Evolutionary conservation across 768 basidiomycete genomes (phyloP).

Genomic region (Pleurotus cornucopiae): DNA sequence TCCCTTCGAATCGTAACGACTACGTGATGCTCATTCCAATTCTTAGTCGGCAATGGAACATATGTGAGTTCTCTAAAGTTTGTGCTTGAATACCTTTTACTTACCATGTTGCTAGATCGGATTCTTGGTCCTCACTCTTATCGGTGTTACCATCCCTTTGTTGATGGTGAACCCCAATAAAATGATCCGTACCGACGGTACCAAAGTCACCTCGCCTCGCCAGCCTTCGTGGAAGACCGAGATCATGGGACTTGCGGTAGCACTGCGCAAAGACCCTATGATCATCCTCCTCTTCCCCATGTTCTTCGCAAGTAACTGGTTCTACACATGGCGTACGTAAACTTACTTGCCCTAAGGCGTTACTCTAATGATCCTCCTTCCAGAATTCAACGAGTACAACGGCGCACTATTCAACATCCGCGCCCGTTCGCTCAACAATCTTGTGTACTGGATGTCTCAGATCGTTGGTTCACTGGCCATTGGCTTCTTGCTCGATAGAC

Average conservation of each 20-base stretch:
- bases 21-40: neutral
- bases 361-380: constrained; percentile 6
- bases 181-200: constrained; percentile 73
- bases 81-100: too few relatives aligned
- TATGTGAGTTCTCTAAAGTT: constrained; percentile 44
- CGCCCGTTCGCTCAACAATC: constrained; percentile 67
- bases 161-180: constrained; percentile 67
- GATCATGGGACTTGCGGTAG: constrained; percentile 61
- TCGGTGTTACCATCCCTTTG: constrained; percentile 63
- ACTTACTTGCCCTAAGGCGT: neutral
- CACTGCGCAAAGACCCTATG: constrained; percentile 64
- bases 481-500: constrained; percentile 61
- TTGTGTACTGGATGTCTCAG: constrained; percentile 77
- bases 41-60: constrained; percentile 62
- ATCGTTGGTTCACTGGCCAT: constrained; percentile 72
- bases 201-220: constrained; percentile 52
- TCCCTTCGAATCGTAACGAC: constrained; percentile 1
- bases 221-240: constrained; percentile 82
- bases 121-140: constrained; percentile 67
- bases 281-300: constrained; percentile 80
- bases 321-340: constrained; percentile 75
- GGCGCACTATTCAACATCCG: constrained; percentile 75
- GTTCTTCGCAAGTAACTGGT: constrained; percentile 82
- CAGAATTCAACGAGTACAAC: constrained; percentile 79
- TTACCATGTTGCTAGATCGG: constrained; percentile 43